Base-by-base conservation (phyloP, 2,329 filamentous ascomycete genomes). In the Colletotrichum spinosum region DNA sequence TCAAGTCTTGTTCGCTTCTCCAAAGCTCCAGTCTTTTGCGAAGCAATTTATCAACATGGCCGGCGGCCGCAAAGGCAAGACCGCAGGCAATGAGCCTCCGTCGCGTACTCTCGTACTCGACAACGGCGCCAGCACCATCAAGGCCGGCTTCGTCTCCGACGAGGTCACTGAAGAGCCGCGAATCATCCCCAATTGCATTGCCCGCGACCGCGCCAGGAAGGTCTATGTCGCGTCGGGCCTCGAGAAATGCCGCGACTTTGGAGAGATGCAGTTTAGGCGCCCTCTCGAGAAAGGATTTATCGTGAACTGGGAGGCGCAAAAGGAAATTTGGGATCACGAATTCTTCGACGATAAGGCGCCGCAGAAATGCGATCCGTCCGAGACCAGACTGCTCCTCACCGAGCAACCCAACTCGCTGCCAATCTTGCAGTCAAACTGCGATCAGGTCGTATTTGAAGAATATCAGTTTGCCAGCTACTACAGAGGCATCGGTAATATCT, bases 361-460 rank as follows among this genome's bases (percentile, higher is more conserved):
- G 35, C 80, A 89, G 70, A 86, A 83, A 71, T 93, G 91, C 76
- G 90, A 97, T 70, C 92, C 95, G 0, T 82, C 85, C 57, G 90
- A 95, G 60, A 96, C 93, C n/a, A 90, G 93, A 52, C 80, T 99
- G 62, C 80, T 99, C 4, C 84, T 98, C 55, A 89, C 92, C 1
- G 96, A 99, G 77, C 91, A 93, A 50, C 91, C 94, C 4, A 97
- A 97, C 78, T 89, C 90, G 4, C 84, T 97, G 60, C 89, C 91
- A 1, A 88, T 89, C 11, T 80, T 99, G 68, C 94, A 97, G 78
- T 88, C 90, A 44, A 96, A 97, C 75, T 94, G 93, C 71, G 96
- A 99, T 74, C 95, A 99, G 81, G 93, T 99, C 74, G 88, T 98
- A 1, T 98, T 99, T 81, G 96, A 99, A 75, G 94, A 98, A 75